Base-by-base conservation (phyloP, 306 rosid genomes). In the Prinsepia uniflora region DNA sequence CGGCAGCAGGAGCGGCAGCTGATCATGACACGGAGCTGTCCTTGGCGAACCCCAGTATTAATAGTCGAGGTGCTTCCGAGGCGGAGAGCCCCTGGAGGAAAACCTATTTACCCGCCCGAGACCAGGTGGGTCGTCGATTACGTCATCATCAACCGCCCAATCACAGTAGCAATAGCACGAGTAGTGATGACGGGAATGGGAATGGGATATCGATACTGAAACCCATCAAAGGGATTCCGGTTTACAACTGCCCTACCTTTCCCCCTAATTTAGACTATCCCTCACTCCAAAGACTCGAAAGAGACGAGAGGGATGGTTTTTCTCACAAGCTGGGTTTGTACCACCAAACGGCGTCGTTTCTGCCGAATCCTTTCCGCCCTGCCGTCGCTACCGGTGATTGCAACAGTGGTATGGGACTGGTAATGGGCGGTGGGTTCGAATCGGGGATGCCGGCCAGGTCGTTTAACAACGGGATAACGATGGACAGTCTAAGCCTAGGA, bases 141-240 rank as follows among this genome's bases (percentile, higher is more conserved):
- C 36, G 8, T 57, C 30, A 57, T 30, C 39, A 6, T 57, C 19
- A 59, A 15, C 19, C 30, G 11, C n/a, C 10, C 5, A 59, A 59
- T 9, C 30, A 6, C 9, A 34, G 6, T 34, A 34, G 60, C 19
- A 55, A 20, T 55, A 55, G 34, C 20, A 10, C 5, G 2, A 55
- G 36, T 57, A 42, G 40, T 69, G 36, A 30, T 30, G 36, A 30
- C 4, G 36, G 36, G 36, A 30, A 30, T 68, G 8, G 78, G 62
- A 72, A 65, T 59, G 74, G 78, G 76, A 76, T 61, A 63, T 75
- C 83, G 24, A 65, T 70, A 61, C 66, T 72, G 41, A 85, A 59
- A 75, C 85, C 89, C 81, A 84, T 89, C 19, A 85, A 87, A 64
- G 93, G 96, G 79, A 79, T 91, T 41, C 92, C 92, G 19, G 77